phyloP scores from a whole-genome alignment of 805 yeast species.

The Metschnikowia baotianmanensis region DNA sequence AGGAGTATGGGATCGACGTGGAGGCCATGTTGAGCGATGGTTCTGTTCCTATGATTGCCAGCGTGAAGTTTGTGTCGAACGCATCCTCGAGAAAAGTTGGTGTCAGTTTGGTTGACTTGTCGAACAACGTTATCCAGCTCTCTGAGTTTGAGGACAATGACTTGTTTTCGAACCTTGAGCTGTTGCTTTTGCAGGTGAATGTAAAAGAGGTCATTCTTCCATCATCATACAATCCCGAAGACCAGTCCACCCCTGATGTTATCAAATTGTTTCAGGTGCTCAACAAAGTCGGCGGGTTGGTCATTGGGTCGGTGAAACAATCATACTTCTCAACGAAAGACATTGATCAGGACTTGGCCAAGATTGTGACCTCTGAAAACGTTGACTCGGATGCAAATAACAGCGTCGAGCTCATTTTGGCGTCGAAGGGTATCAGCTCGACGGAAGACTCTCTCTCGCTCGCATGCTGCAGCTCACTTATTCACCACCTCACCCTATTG shows the following conservation, averaged over 20 bases:
- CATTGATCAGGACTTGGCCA: slow-evolving; percentile 73
- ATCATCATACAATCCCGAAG: slow-evolving; percentile 33
- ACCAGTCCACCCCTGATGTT: slow-evolving; percentile 48
- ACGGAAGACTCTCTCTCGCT: slow-evolving; percentile 51
- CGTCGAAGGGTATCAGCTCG: slow-evolving; percentile 50
- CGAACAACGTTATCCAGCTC: slow-evolving; percentile 62
- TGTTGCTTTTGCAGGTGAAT: slow-evolving; percentile 82
- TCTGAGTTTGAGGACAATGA: slow-evolving; percentile 87
- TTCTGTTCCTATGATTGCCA: slow-evolving; percentile 40
- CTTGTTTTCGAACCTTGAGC: slow-evolving; percentile 79
- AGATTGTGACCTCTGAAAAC: slow-evolving; percentile 48
- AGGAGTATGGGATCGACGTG: slow-evolving; percentile 37
- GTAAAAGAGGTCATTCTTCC: slow-evolving; percentile 80
- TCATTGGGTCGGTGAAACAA: slow-evolving; percentile 57
- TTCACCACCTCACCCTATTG: slow-evolving; percentile 66
- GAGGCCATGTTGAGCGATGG: slow-evolving; percentile 63
- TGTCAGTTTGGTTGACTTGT: slow-evolving; percentile 74
- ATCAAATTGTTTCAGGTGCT: slow-evolving; percentile 67
- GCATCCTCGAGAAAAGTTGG: slow-evolving; percentile 59
- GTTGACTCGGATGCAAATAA: slow-evolving; percentile 28
- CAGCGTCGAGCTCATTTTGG: slow-evolving; percentile 43
- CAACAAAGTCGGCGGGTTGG: slow-evolving; percentile 70
- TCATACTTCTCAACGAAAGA: slow-evolving; percentile 62
- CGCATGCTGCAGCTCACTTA: slow-evolving; percentile 63
- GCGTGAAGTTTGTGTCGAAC: slow-evolving; percentile 32